Base-by-base conservation (phyloP, 1,139 yeast genomes). In the Entelexis paramagnoliae region DNA sequence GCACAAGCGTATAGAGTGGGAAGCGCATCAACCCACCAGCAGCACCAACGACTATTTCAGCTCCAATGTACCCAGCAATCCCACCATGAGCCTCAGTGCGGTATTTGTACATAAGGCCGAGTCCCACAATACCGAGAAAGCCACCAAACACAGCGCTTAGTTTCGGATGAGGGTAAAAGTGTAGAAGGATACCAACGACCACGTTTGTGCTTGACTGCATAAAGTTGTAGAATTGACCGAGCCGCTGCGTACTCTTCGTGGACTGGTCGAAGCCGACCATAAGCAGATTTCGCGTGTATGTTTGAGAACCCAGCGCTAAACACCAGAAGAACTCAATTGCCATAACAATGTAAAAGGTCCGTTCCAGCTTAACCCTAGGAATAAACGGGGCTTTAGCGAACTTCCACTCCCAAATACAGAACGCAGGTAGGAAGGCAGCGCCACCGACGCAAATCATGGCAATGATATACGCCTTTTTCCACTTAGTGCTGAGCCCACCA, bases 21-120 rank as follows among this genome's bases (percentile, higher is more conserved):
- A 80, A 81, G 17, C 84, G 78, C 69, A 80, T 80, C 65, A 81
- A 73, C 14, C 85, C 83, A 48, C 85, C 83, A 60, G 87, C 86
- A 49, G 83, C 69, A 65, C 89, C 91, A 70, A 81, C 70, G 34
- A 81, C 67, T 63, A 81, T 76, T 60, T 79, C 72, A 24, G 81
- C 77, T 35, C 83, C 89, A 63, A 83, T 80, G 54, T 81, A 73
- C 59, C 88, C 89, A 13, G 48, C 58, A 52, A 72, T 70, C 36
- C 78, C 63, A 40, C 45, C 50, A 9, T 52, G 39, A 29, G 40
- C 39, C 10, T 38, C 41, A 11, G 65, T 65, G 66, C 87, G 73
- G 68, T 65, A 81, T 16, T 53, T 49, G 48, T 48, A 47, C 58
- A 82, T 69, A 52, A 82, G 61, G 47, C 86, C 89, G 68, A 76